A percentile compares a stretch with the other conserved stretches of the same genome.
phyloP scores from a whole-genome alignment of 169 alveolate species.

The Eimeria acervulina region DNA sequence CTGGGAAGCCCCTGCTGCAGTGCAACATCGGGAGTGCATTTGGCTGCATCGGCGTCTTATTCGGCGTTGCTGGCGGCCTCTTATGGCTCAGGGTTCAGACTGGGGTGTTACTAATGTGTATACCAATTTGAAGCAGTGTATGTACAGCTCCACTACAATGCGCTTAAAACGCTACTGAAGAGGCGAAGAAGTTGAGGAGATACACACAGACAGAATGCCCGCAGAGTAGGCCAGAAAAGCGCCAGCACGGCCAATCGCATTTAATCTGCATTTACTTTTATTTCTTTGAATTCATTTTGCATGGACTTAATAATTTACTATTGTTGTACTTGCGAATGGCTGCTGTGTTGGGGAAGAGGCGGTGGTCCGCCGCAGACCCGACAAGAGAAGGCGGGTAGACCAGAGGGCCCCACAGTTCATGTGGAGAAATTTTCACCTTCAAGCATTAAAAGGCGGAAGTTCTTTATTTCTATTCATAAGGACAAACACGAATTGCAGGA shows the following conservation, averaged over 20 bases:
- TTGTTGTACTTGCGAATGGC: not conserved
- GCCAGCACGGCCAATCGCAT: not conserved
- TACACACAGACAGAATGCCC: not conserved
- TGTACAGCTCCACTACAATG: not conserved
- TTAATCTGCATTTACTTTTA: not conserved
- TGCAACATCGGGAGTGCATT: not conserved
- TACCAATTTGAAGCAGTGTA: not conserved
- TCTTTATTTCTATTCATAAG: not conserved
- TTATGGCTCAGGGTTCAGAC: not conserved
- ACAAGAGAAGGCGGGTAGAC: not conserved
- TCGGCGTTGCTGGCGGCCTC: not conserved
- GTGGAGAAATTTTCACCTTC: not conserved
- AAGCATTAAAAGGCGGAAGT: not conserved
- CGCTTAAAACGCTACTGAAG: not conserved
- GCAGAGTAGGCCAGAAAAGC: not conserved
- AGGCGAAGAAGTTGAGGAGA: not conserved
- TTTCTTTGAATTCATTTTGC: not conserved
- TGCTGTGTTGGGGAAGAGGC: not conserved
- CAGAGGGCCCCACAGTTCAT: conserved; percentile 10
- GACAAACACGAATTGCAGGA: not conserved
- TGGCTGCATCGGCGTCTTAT: not conserved
- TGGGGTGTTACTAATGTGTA: not conserved
- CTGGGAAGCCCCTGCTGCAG: not conserved
- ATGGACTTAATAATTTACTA: not conserved
- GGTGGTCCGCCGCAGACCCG: conserved; percentile 42